These are phyloP conservation scores for Aspergillus novofumigatus DNA, from an alignment of 2,329 filamentous ascomycete genomes.

Conservation along the genomic window DNA sequence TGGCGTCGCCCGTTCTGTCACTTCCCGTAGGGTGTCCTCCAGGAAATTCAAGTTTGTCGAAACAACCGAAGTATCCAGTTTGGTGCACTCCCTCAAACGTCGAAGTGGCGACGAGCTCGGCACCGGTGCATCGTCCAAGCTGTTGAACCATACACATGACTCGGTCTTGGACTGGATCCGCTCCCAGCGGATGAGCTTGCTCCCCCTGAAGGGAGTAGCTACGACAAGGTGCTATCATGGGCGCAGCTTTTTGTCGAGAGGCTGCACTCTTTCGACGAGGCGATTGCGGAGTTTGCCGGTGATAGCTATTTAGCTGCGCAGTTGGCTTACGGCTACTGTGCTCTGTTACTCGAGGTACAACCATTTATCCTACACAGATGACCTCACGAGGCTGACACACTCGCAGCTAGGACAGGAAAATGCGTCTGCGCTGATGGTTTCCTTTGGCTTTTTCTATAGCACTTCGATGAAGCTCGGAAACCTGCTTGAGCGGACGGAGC, in stretches of 20 bases:
- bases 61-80: not conserved
- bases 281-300: slow-evolving; percentile 29
- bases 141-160: not conserved
- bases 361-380: slow-evolving; percentile 4
- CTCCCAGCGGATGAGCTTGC: slow-evolving; percentile 30
- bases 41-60: not conserved
- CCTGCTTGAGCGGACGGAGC: slow-evolving; percentile 44
- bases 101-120: not conserved
- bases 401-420: slow-evolving; percentile 14
- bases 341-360: slow-evolving; percentile 44
- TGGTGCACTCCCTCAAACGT: not conserved
- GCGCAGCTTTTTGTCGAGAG: slow-evolving; percentile 33
- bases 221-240: slow-evolving; percentile 37
- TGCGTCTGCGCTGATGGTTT: slow-evolving; percentile 41
- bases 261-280: slow-evolving; percentile 29
- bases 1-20: slow-evolving; percentile 7
- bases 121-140: not conserved
- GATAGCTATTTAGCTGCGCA: slow-evolving; percentile 39
- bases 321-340: slow-evolving; percentile 45
- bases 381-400: not conserved
- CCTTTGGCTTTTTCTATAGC: slow-evolving; percentile 50
- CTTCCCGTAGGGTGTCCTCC: slow-evolving; percentile 3
- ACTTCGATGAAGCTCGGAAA: slow-evolving; percentile 38
- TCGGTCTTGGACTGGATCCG: slow-evolving; percentile 29
- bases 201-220: slow-evolving; percentile 35